Conservation (phyloP, 2,329 filamentous ascomycete genomes). For the Zymoseptoria brevis region DNA sequence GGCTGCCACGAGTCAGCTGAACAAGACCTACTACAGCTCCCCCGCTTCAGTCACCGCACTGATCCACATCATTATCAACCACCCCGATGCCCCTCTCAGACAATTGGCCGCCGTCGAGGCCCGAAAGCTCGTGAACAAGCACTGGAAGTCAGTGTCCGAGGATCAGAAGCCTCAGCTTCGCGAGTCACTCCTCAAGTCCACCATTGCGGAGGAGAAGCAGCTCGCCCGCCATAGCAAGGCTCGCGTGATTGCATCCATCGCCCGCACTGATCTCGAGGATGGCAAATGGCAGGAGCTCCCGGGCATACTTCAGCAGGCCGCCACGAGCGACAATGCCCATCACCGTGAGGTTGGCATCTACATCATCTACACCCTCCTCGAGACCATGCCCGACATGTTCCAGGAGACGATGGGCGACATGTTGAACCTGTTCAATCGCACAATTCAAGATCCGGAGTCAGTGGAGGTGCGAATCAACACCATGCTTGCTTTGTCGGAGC, state of each 20-base stretch:
- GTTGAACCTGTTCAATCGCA: conserved; percentile 74
- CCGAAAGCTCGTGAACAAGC: conserved; percentile 70
- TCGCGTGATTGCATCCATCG: conserved; percentile 79
- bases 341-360: conserved; percentile 89
- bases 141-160: conserved; percentile 68
- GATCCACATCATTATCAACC: conserved; percentile 77
- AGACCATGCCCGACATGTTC: conserved; percentile 79
- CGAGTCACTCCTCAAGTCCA: conserved; percentile 73
- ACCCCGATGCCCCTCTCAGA: conserved; percentile 62
- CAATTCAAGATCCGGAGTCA: conserved; percentile 84
- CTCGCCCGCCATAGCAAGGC: conserved; percentile 79
- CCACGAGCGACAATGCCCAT: conserved; percentile 62
- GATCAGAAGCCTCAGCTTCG: conserved; percentile 74
- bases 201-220: conserved; percentile 68
- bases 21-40: conserved; percentile 86
- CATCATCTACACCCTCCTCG: conserved; percentile 84
- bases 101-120: conserved; percentile 91
- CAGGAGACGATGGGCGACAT: conserved; percentile 71
- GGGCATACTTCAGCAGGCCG: conserved; percentile 68
- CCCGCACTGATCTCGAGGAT: conserved; percentile 76
- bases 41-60: conserved; percentile 77
- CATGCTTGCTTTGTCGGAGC: conserved; percentile 77
- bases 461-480: conserved; percentile 92
- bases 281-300: conserved; percentile 80
- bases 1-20: conserved; percentile 78